phyloP scores from a whole-genome alignment of 768 basidiomycete genomes.

The Phanerochaete carnosa region DNA sequence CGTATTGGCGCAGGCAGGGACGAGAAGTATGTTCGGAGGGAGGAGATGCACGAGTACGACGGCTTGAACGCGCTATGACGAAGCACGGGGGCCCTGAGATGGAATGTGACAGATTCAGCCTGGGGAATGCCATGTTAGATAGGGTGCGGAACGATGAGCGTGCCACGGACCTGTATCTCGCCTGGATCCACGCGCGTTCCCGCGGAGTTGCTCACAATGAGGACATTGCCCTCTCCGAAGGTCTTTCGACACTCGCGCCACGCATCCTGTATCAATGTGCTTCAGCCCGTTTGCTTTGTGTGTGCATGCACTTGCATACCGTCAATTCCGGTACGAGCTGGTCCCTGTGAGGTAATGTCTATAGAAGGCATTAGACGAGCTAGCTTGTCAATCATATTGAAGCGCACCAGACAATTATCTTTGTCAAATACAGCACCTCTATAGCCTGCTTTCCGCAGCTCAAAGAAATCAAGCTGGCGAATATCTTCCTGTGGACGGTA shows the following conservation, averaged over 20 bases:
- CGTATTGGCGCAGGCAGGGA: conserved; percentile 52
- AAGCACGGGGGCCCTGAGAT: conserved; percentile 80
- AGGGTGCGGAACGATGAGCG: neutral
- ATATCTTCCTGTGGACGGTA: conserved; percentile 65
- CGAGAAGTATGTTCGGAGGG: conserved; percentile 75
- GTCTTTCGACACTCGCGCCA: conserved; percentile 71
- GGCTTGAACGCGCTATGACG: conserved; percentile 78
- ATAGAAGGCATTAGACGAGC: neutral
- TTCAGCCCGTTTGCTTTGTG: neutral
- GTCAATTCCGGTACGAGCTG: conserved; percentile 70
- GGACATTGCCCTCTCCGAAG: conserved; percentile 76
- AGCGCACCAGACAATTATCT: conserved; percentile 89
- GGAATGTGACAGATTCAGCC: conserved; percentile 83
- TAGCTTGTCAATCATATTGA: neutral
- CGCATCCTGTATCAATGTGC: conserved; percentile 43
- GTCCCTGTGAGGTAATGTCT: conserved; percentile 85
- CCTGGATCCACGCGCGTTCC: conserved; percentile 77
- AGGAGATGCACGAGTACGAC: conserved; percentile 65
- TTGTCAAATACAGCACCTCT: conserved; percentile 95
- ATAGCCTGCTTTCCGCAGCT: conserved; percentile 73
- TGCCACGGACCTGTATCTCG: conserved; percentile 65
- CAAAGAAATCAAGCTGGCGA: conserved; percentile 75
- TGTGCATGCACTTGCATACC: conserved; percentile 33
- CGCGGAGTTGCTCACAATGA: conserved; percentile 94
- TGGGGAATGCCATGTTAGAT: conserved; percentile 27